Conservation (phyloP, 2,329 filamentous ascomycete species). For the Sclerotinia nivalis region DNA sequence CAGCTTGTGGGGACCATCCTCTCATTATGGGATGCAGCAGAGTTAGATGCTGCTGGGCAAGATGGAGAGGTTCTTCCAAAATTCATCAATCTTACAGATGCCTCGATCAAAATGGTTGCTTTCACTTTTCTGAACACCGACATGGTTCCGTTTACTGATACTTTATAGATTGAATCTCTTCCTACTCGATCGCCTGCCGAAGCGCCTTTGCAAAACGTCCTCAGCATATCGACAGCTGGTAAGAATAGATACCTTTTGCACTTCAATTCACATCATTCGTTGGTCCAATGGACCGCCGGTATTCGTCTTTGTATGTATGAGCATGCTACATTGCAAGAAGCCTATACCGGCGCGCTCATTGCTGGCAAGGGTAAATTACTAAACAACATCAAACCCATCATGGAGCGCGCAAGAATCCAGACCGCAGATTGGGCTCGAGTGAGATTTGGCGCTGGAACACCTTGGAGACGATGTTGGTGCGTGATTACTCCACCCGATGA, state of each 20-base stretch:
- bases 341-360: conserved; percentile 93
- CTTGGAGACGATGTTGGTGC: conserved; percentile 96
- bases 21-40: conserved; percentile 92
- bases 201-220: conserved; percentile 86
- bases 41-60: conserved; percentile 82
- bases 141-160: conserved; percentile 34
- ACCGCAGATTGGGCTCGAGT: conserved; percentile 94
- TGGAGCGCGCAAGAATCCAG: conserved; percentile 75
- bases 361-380: conserved; percentile 87
- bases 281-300: conserved; percentile 93
- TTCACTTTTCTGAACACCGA: conserved; percentile 28
- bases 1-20: conserved; percentile 94
- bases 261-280: conserved; percentile 90
- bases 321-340: conserved; percentile 88
- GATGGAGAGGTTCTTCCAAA: conserved; percentile 84
- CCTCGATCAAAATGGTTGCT: conserved; percentile 92
- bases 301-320: conserved; percentile 95
- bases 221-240: conserved; percentile 93
- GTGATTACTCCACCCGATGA: conserved; percentile 91
- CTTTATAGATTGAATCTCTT: conserved; percentile 75
- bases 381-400: conserved; percentile 87
- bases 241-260: conserved; percentile 94
- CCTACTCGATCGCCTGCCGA: conserved; percentile 77
- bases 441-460: conserved; percentile 90
- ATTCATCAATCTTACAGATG: conserved; percentile 96